Conservation (phyloP, 228 moss, liverwort and hornwort species). For the Sphagnum magellanicum region DNA sequence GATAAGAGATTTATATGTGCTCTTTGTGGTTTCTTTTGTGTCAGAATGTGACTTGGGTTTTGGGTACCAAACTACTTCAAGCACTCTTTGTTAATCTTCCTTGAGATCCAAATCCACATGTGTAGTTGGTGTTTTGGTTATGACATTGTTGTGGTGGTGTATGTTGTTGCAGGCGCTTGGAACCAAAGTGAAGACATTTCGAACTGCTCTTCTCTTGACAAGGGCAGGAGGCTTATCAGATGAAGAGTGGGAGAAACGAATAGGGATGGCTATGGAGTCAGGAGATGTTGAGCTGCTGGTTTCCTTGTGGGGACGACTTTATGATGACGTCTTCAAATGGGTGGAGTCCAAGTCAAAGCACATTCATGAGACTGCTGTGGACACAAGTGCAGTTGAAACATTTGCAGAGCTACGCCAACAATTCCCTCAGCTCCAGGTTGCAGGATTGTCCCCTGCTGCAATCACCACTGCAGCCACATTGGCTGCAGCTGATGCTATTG, state of each 20-base stretch:
- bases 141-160: too few relatives aligned
- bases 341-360: slow-evolving; percentile 29
- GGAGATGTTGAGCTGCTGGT: slow-evolving; percentile 46
- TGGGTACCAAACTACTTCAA: too few relatives aligned
- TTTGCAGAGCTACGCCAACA: slow-evolving; percentile 16
- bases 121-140: too few relatives aligned
- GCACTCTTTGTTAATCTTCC: too few relatives aligned
- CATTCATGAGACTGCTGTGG: slow-evolving; percentile 1
- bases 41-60: too few relatives aligned
- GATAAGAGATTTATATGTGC: too few relatives aligned
- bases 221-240: slow-evolving; percentile 48
- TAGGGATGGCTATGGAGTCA: slow-evolving; percentile 28
- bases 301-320: slow-evolving; percentile 46
- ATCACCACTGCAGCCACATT: slow-evolving; percentile 30
- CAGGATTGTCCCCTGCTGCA: slow-evolving; percentile 19
- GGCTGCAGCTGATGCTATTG: slow-evolving; percentile 27
- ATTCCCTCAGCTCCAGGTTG: slow-evolving; percentile 11
- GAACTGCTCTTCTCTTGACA: slow-evolving; percentile 42
- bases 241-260: slow-evolving; percentile 38
- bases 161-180: slow-evolving; percentile 37
- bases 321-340: slow-evolving; percentile 42
- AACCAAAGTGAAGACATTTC: slow-evolving; percentile 30
- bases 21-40: too few relatives aligned
- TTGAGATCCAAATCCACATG: too few relatives aligned
- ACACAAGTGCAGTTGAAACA: slow-evolving; percentile 10